These are phyloP conservation scores for Persicaria tinctoria DNA, from an alignment of 148 eudicot genomes.

Conservation along the genomic window DNA sequence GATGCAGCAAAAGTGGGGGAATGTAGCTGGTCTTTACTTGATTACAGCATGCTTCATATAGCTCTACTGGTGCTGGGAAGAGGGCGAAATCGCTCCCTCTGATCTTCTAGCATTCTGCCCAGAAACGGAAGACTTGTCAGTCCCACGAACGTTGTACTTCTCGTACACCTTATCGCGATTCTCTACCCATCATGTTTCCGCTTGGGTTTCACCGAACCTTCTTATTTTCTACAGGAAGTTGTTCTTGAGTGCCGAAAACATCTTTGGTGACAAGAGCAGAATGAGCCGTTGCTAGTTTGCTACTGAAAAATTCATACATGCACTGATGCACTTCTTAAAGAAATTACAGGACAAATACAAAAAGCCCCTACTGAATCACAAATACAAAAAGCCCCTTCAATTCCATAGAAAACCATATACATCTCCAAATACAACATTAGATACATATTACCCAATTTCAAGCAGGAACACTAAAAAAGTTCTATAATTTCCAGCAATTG, in stretches of 20 bases:
- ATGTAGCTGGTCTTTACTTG: background rate
- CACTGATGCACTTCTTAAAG: too few species aligned
- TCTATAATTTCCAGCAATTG: too few species aligned
- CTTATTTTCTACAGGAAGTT: constrained; percentile 30
- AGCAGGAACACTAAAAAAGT: too few species aligned
- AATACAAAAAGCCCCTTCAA: too few species aligned
- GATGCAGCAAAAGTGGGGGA: background rate
- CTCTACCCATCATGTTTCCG: constrained; percentile 97
- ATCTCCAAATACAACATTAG: too few species aligned
- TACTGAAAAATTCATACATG: too few species aligned
- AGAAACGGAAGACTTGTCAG: constrained; percentile 64
- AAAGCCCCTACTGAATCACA: too few species aligned
- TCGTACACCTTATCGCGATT: constrained; percentile 90
- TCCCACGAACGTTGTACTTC: constrained; percentile 72
- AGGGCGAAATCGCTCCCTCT: constrained; percentile 57
- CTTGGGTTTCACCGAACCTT: constrained; percentile 94
- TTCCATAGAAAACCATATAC: too few species aligned
- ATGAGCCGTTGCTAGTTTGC: constrained; percentile 15
- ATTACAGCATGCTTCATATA: background rate
- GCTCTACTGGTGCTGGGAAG: constrained; percentile 11
- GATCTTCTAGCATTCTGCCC: constrained; percentile 66
- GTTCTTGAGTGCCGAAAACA: constrained; percentile 30
- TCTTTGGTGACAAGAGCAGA: constrained; percentile 68
- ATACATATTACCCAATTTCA: too few species aligned
- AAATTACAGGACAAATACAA: too few species aligned